A percentile compares a stretch with the other conserved stretches of the same genome.
These are phyloP conservation scores for Stephanodiscus triporus DNA, from an alignment of 108 stramenopile genomes.

Conservation along the genomic window DNA sequence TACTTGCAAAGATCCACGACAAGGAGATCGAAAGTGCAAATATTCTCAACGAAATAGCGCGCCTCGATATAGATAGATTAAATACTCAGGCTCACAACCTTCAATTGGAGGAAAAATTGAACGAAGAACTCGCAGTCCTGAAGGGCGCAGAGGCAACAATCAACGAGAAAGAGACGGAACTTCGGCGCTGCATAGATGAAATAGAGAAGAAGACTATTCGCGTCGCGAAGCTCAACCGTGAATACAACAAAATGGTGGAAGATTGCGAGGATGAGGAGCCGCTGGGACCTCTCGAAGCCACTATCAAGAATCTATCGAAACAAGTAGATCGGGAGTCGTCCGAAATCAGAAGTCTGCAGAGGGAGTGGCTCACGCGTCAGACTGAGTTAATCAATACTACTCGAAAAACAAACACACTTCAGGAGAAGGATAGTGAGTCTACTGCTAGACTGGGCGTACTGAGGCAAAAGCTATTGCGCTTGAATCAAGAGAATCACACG, in stretches of 20 bases:
- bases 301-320: constrained; percentile 71
- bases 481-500: constrained; percentile 53
- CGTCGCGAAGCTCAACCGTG: constrained; percentile 77
- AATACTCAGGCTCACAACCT: constrained; percentile 72
- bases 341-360: constrained; percentile 54
- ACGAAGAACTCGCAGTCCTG: constrained; percentile 43
- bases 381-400: constrained; percentile 61
- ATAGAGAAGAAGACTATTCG: constrained; percentile 85
- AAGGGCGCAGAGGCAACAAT: constrained; percentile 59
- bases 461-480: constrained; percentile 61
- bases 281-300: constrained; percentile 80
- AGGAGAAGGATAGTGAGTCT: constrained; percentile 63
- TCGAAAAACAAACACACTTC: constrained; percentile 56
- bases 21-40: constrained; percentile 60
- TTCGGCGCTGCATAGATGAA: constrained; percentile 83
- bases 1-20: constrained; percentile 59
- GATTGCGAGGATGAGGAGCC: constrained; percentile 63
- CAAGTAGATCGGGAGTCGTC: constrained; percentile 53
- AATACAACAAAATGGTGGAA: constrained; percentile 78
- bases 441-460: constrained; percentile 59
- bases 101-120: constrained; percentile 66
- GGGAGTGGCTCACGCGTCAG: constrained; percentile 72
- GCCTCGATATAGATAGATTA: constrained; percentile 68
- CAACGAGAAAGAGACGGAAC: constrained; percentile 73
- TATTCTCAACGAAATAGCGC: constrained; percentile 76